Evolutionary conservation across 306 rosid species (phyloP).

Genomic region (Alnus rubra): DNA sequence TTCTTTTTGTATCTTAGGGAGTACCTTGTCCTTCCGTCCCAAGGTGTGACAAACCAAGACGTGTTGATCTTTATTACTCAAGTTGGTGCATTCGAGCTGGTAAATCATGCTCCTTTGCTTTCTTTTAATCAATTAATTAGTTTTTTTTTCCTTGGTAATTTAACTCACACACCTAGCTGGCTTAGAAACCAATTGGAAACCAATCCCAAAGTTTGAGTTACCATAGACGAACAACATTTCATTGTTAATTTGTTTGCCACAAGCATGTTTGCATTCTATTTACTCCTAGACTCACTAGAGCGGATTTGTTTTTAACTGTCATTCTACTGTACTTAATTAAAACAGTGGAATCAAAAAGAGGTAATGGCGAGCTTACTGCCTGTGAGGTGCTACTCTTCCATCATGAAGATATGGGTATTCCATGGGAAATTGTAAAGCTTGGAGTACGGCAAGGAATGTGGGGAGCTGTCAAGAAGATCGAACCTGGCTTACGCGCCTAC

Average conservation of each 20-base stretch:
- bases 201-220: not conserved
- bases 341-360: conserved; percentile 74
- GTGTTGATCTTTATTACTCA: conserved; percentile 61
- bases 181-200: not conserved
- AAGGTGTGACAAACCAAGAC: conserved; percentile 48
- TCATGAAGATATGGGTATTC: conserved; percentile 98
- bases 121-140: not conserved
- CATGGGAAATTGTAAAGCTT: conserved; percentile 96
- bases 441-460: conserved; percentile 96
- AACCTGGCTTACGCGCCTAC: conserved; percentile 78
- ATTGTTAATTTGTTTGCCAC: not conserved
- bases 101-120: conserved; percentile 8
- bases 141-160: not conserved
- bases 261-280: not conserved
- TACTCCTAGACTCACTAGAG: not conserved
- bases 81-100: conserved; percentile 80
- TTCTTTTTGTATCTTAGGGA: conserved; percentile 38
- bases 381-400: conserved; percentile 93
- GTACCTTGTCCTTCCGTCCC: conserved; percentile 51
- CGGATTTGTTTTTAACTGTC: conserved; percentile 17
- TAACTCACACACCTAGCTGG: not conserved
- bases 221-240: not conserved
- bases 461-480: conserved; percentile 88
- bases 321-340: conserved; percentile 5
- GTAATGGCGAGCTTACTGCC: conserved; percentile 60